A percentile compares a stretch with the other conserved stretches of the same genome.
Conservation (phyloP, 306 rosid genomes). For the Quercus ilex region DNA sequence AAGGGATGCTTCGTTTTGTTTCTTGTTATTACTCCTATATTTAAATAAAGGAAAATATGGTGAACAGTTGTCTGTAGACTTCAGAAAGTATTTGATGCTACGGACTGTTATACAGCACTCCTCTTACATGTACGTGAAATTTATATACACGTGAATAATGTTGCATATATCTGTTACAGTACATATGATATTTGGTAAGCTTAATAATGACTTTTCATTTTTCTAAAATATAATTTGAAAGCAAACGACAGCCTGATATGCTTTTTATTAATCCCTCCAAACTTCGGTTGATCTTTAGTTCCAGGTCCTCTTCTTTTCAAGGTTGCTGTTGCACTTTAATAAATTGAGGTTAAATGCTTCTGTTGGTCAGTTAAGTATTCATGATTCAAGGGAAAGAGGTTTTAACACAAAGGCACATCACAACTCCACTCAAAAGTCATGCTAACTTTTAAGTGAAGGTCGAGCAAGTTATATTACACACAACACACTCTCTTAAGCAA, state of each 20-base stretch:
- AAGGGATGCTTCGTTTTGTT: slow-evolving; percentile 12
- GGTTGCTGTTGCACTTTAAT: neutral
- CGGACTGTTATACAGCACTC: no score
- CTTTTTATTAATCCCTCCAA: neutral
- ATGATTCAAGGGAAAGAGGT: neutral
- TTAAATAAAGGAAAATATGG: slow-evolving; percentile 18
- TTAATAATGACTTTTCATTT: neutral
- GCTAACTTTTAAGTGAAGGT: no score
- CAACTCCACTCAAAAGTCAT: no score
- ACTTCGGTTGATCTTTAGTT: neutral
- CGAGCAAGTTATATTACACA: no score
- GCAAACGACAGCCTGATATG: neutral
- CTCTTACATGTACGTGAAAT: no score
- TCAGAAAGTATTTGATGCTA: no score
- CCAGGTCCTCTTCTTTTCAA: neutral
- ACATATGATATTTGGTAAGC: no score
- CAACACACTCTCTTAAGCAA: no score
- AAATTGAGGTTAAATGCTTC: neutral
- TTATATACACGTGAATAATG: no score
- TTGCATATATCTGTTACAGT: no score
- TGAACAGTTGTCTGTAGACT: slow-evolving; percentile 30
- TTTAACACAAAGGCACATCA: no score
- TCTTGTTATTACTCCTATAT: slow-evolving; percentile 17
- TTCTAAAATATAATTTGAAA: neutral
- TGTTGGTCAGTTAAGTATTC: neutral